Evolutionary conservation across 148 eudicot genomes (phyloP), one percentile per base, ranked within the genome.

Genomic region (Chenopodium formosanum): DNA sequence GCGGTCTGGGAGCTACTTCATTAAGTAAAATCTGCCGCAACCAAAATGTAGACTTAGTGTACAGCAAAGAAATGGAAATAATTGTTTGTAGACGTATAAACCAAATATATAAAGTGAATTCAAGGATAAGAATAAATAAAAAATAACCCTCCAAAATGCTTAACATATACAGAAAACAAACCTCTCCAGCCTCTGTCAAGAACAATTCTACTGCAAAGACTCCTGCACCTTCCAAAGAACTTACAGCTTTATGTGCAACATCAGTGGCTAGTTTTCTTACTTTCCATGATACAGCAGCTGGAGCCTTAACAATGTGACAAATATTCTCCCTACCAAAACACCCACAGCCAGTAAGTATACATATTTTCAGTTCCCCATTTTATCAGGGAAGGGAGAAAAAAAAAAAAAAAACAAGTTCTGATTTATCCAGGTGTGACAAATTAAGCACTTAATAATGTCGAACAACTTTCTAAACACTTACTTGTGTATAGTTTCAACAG

Each of bases 1-100:
- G 99, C 80, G 99, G 97, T 83, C 99, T 89, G 25, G 98, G 98
- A 67, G 98, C 98, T 77, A 94, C 98, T 88, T 94, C 98, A 87
- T 94, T 94, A 53, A 92, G 88, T 80, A 96, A 84, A 90, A 96
- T 89, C 98, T 96, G 89, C 47, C 17, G 68, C 23, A 74, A 81
- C 65, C 16, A 56, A 69, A 69, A 65, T 17, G 75, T 9, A 75
- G 47, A 66, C 16, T 48, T 63, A 77, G 37, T 25, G 73, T 56
- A 60, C 16, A 4, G 10, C 68, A 50, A 46, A 56, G 62, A 17
- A 52, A 34, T 48, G 46, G 9, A 73, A 63, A 50, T n/a, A 20
- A 4, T 48, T n/a, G 70, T 50, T 11, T 1, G 40, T 7, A 16
- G 27, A 7, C 34, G 11, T 19, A 44, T 19, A 9, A 25, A 37